Evolutionary conservation across 345 rosid species (phyloP).

Genomic region (Geranium rotundifolium): DNA sequence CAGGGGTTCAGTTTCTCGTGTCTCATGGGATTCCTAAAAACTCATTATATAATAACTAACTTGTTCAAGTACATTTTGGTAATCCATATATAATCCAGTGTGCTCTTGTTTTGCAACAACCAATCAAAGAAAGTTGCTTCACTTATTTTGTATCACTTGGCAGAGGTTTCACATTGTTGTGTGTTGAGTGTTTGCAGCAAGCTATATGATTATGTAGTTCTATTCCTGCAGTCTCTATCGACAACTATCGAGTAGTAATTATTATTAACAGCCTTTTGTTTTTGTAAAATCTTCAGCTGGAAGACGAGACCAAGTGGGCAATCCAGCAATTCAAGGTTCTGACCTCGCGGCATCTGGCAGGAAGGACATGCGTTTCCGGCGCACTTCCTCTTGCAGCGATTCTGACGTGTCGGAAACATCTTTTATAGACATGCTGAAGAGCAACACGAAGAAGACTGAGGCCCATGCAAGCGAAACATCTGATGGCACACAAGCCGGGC

Average conservation of each 20-base stretch:
- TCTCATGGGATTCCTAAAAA: too few species aligned
- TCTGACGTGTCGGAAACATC: slow-evolving; percentile 50
- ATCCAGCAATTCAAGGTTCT: slow-evolving; percentile 4
- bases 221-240: too few species aligned
- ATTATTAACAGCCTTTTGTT: too few species aligned
- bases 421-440: slow-evolving; percentile 71
- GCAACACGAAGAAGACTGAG: slow-evolving; percentile 20
- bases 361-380: slow-evolving; percentile 34
- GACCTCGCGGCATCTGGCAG: slow-evolving; percentile 25
- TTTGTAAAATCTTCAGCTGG: slow-evolving; percentile 16
- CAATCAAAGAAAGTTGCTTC: too few species aligned
- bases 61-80: too few species aligned
- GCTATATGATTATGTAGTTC: background rate
- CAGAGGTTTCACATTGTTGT: too few species aligned
- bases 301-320: slow-evolving; percentile 19
- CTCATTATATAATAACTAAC: too few species aligned
- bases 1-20: background rate
- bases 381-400: slow-evolving; percentile 37
- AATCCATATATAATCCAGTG: too few species aligned
- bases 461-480: slow-evolving; percentile 12
- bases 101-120: too few species aligned
- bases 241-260: too few species aligned
- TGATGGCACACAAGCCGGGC: slow-evolving; percentile 17
- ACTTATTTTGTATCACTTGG: too few species aligned
- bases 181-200: background rate